phyloP scores from a whole-genome alignment of 192 early-diverging fungal species.

The Phlyctochytrium planicorne region DNA sequence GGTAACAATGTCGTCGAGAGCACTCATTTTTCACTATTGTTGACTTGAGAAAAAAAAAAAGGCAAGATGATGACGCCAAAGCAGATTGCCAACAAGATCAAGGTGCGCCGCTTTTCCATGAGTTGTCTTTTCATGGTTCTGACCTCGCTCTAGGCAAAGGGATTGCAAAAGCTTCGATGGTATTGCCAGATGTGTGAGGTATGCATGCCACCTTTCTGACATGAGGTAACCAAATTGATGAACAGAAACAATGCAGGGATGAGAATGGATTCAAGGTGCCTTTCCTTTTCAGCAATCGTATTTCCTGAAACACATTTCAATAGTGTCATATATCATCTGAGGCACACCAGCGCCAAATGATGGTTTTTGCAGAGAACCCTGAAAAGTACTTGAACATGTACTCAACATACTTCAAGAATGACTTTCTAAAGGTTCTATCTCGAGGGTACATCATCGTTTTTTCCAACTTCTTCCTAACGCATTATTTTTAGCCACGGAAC shows the following conservation, averaged over 20 bases:
- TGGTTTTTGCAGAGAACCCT: conserved; percentile 79
- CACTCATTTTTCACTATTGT: neutral
- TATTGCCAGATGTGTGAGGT: conserved; percentile 92
- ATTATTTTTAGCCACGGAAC: conserved; percentile 19
- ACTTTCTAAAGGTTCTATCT: conserved; percentile 83
- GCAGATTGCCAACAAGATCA: conserved; percentile 88
- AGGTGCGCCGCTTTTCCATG: conserved; percentile 20
- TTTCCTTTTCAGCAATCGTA: conserved; percentile 10
- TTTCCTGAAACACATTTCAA: neutral
- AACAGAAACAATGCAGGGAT: conserved; percentile 72
- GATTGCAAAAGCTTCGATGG: conserved; percentile 82
- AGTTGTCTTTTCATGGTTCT: neutral
- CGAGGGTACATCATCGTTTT: conserved; percentile 45
- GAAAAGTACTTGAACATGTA: conserved; percentile 73
- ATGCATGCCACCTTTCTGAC: conserved; percentile 22
- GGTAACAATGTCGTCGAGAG: neutral
- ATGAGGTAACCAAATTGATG: neutral
- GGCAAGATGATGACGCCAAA: conserved; percentile 70
- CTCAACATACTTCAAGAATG: conserved; percentile 78
- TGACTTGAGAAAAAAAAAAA: neutral
- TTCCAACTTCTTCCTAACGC: conserved; percentile 4
- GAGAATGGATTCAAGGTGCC: conserved; percentile 92
- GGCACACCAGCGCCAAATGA: conserved; percentile 88
- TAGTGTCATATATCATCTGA: conserved; percentile 84
- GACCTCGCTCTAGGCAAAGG: conserved; percentile 61